Evolutionary conservation across 2,329 filamentous ascomycete species (phyloP), one percentile per base, ranked within the genome.

Genomic region (Ceratocystis huliohia): DNA sequence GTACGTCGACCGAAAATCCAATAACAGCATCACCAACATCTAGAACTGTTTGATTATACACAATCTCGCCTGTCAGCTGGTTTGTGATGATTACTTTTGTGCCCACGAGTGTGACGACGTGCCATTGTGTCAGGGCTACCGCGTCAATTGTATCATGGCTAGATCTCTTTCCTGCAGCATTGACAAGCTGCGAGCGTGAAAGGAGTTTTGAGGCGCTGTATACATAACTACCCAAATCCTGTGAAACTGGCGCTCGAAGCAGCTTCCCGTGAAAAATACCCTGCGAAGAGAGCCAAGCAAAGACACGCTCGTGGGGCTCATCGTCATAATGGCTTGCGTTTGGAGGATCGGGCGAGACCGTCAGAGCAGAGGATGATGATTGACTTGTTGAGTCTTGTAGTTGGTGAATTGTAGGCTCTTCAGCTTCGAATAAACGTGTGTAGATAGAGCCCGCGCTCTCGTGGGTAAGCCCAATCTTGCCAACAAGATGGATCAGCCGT

Each of bases 51-150:
- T 97, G 91, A 73, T 96, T 90, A 71, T 94, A 95, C 1, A 96
- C 88, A 61, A 93, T 80, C 64, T 87, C 84, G 33, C 93, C 91
- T 50, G 92, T 94, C 61, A 99, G 81, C 41, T 91, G 84, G 73
- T 97, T 97, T 68, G 90, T 84, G 2, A 89, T 91, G 25, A 96
- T 84, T 2, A 99, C 81, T 33, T 91, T 84, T 1, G 87, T 88
- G 68, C 94, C 92, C 1, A 96, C 84, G 0, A 99, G 80, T 69
- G 87, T 85, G 25, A 99, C 76, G 63, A 96, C 86, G 74, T 99
- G 94, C 88, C 94, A 99, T 72, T 96, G 91, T 5, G 92, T 96
- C 69, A 99, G 78, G 0, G 88, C 86, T 74, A 96, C 87, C 0
- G 89, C 89, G 50, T 87, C 85, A 48, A 96, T 86, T 1, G 84